Base-by-base conservation (phyloP, 768 basidiomycete genomes). In the Lactarius hengduanensis region DNA sequence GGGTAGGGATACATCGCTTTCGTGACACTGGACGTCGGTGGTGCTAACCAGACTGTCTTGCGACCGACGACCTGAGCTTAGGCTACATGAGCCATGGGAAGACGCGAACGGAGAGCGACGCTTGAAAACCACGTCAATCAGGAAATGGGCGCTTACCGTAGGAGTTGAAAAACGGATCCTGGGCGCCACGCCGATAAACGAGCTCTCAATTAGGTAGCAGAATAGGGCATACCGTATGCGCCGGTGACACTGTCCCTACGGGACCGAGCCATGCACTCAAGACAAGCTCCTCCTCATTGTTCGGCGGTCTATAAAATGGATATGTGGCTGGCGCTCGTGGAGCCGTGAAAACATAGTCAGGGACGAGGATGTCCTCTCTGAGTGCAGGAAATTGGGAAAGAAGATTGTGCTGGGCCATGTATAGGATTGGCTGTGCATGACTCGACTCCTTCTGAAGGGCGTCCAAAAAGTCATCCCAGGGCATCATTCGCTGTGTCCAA, bases 91-190 rank as follows among this genome's bases (percentile, higher is more conserved):
- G 15, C 50, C 28, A 15, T 15, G 30, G 38, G 59, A 56, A 57
- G 10, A 59, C 28, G 34, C 30, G 32, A 7, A 15, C 26, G 18
- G 22, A 58, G 38, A 28, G 57, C 22, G 28, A 28, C 16, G 43
- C n/a, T 40, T n/a, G 3, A 53, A 50, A 34, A 26, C 26, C 34
- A 10, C n/a, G 57, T 62, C 43, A 60, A 26, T 45, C 15, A 62
- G 50, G 47, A 62, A 4, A 8, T 13, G 10, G 16, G 71, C 66
- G 66, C 80, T 69, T 76, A 94, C 94, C 86, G 75, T 92, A 98
- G 68, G 90, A 83, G 75, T 99, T 99, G 78, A 85, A 92, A 77
- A 88, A 97, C 3, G 96, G 96, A 73, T 99, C 96, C 94, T 96
- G 65, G 32, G 62, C 68, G 59, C 54, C 66, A 26, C 30, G 63